phyloP scores from a whole-genome alignment of 2,329 filamentous ascomycete genomes.

The Colletotrichum sp. region DNA sequence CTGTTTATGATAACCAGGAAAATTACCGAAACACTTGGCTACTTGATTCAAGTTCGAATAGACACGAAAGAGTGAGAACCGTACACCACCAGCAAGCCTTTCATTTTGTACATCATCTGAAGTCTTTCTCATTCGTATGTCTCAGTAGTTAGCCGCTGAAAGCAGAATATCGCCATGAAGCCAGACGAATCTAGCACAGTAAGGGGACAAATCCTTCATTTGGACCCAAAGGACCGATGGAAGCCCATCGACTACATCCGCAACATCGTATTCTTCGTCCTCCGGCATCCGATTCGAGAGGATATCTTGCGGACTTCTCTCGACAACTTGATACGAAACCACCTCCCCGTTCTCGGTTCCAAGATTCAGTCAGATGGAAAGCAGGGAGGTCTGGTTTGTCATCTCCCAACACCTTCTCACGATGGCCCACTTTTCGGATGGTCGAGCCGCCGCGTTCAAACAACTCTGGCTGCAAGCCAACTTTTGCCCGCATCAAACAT shows the following conservation, averaged over 20 bases:
- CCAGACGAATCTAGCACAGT: neutral
- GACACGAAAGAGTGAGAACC: neutral
- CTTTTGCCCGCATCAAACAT: neutral
- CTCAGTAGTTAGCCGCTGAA: neutral
- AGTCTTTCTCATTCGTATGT: neutral
- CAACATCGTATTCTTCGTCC: constrained; percentile 19
- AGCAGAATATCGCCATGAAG: neutral
- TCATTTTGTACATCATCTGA: neutral
- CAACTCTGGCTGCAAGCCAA: neutral
- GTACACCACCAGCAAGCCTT: neutral
- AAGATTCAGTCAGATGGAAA: constrained; percentile 1
- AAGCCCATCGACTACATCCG: constrained; percentile 22
- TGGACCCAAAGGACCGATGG: constrained; percentile 1
- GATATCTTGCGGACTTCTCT: constrained; percentile 8
- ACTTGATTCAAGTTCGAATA: neutral
- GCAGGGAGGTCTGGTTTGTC: neutral
- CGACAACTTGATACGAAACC: constrained; percentile 19
- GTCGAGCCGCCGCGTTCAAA: neutral
- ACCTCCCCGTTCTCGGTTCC: constrained; percentile 23
- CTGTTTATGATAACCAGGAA: neutral
- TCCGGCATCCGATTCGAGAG: constrained; percentile 12
- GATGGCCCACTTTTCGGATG: constrained; percentile 15
- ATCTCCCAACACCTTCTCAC: neutral
- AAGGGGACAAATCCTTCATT: neutral
- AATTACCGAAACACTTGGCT: neutral